Conservation (phyloP, 2,329 filamentous ascomycete genomes). For the Chaetomiaceae sp. region DNA sequence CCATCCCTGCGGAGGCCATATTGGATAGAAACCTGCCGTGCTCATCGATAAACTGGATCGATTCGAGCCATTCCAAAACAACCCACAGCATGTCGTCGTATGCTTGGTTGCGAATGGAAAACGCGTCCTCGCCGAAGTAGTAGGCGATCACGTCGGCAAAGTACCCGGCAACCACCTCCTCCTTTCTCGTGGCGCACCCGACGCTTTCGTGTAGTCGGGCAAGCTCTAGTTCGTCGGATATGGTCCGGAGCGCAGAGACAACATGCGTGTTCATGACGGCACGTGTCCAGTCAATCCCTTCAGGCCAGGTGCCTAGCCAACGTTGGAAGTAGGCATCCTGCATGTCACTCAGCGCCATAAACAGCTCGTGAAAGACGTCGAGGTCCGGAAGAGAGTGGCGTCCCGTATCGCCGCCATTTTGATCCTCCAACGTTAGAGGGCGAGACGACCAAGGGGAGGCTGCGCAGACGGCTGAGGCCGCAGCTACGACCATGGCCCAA, state of each 20-base stretch:
- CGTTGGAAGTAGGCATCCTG: conserved; percentile 73
- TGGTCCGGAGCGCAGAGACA: conserved; percentile 65
- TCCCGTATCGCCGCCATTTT: background rate
- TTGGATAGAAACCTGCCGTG: conserved; percentile 56
- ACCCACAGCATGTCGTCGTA: conserved; percentile 97
- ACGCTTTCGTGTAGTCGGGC: conserved; percentile 25
- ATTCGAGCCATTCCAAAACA: conserved; percentile 84
- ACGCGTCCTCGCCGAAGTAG: conserved; percentile 82
- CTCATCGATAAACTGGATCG: conserved; percentile 68
- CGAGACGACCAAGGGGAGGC: conserved; percentile 11
- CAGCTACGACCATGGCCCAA: conserved; percentile 14
- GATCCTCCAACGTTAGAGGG: background rate
- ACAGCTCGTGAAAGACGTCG: conserved; percentile 43
- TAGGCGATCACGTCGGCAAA: conserved; percentile 73
- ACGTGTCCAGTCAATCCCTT: conserved; percentile 87
- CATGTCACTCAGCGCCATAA: conserved; percentile 67
- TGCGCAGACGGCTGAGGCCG: conserved; percentile 15
- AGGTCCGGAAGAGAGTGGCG: conserved; percentile 9
- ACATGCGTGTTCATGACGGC: conserved; percentile 79
- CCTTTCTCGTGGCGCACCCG: conserved; percentile 49
- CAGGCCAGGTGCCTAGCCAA: conserved; percentile 78
- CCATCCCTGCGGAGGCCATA: background rate
- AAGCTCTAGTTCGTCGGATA: conserved; percentile 56
- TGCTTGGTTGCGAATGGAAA: conserved; percentile 67
- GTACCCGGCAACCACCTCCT: conserved; percentile 78